Evolutionary conservation across 306 rosid genomes (phyloP).

Genomic region (Begonia peltatifolia): DNA sequence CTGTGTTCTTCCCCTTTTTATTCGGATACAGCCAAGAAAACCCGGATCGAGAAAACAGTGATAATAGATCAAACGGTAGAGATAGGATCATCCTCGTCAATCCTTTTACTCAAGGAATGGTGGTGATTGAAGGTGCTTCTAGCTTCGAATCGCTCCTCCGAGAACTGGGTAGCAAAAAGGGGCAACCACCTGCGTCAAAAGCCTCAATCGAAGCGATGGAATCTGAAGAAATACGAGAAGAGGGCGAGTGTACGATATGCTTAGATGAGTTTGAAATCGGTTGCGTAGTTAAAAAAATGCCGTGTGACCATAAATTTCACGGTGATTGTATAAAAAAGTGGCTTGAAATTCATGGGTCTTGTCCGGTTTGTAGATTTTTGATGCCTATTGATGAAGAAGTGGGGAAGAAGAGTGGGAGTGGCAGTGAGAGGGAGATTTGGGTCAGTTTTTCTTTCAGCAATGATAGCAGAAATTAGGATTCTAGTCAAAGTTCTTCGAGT

Average conservation of each 20-base stretch:
- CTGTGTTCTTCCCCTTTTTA: conserved; percentile 44
- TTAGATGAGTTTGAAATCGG: conserved; percentile 51
- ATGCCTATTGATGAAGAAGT: conserved; percentile 54
- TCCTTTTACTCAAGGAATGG: conserved; percentile 40
- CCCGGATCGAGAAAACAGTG: conserved; percentile 6
- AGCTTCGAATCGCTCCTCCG: conserved; percentile 34
- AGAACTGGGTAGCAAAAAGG: conserved; percentile 23
- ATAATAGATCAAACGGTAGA: not conserved
- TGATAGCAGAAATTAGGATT: not conserved
- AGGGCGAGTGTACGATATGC: conserved; percentile 53
- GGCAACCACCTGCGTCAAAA: conserved; percentile 66
- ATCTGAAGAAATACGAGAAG: conserved; percentile 20
- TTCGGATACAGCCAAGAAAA: conserved; percentile 22
- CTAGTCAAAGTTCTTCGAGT: not conserved
- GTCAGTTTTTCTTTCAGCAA: conserved; percentile 40
- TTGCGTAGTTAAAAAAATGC: conserved; percentile 42
- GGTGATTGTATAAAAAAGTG: conserved; percentile 51
- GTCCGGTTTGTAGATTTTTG: conserved; percentile 65
- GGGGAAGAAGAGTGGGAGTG: conserved; percentile 22
- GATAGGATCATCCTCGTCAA: conserved; percentile 46
- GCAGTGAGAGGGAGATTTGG: conserved; percentile 36
- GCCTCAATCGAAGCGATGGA: conserved; percentile 53
- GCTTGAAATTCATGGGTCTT: conserved; percentile 64
- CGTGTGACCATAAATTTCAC: conserved; percentile 67
- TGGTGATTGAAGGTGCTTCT: conserved; percentile 43